Evolutionary conservation across 2,329 filamentous ascomycete genomes (phyloP), one percentile per base, ranked within the genome.

Genomic region (Sporothrix schenckii): DNA sequence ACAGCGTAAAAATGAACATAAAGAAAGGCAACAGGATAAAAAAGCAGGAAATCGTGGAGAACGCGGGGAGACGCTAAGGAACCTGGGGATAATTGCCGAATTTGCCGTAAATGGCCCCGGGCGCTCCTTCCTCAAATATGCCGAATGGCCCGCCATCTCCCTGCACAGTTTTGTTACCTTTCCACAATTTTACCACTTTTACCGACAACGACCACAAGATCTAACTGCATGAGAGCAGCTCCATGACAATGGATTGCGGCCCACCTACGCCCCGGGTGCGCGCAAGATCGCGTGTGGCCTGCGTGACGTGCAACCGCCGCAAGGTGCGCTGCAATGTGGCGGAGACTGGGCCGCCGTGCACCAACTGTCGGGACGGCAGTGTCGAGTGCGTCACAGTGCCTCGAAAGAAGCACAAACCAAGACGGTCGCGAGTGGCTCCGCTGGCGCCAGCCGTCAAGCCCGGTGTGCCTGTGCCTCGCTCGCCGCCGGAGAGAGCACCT

Each of bases 241-340:
- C 50, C 49, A 7, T 9, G 56, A 21, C n/a, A n/a, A 21, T 60
- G 34, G 34, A 34, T 5, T 4, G 1, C 34, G 39, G 47, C 58
- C 56, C 19, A 13, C 56, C 16, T 30, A 63, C 58, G 13, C 58
- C 34, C 41, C 58, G 41, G 39, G 58, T 44, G 53, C 47, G 47
- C 27, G 54, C 56, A 3, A 16, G 56, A n/a, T 41, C 58, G 49
- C 47, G 68, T 24, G 68, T 61, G 56, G 60, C 56, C 68, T 47
- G 58, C 58, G 3, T 54, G 58, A n/a, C 58, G 49, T 65, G 68
- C 34, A 30, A 52, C 50, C 56, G 60, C 19, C 68, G 68, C 30
- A 69, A 69, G 49, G 68, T 69, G 21, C 58, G 58, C 58, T 69
- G 68, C 68, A 60, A 56, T 30, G 68, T 69, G 4, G 58, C 68